phyloP scores from a whole-genome alignment of 2,329 filamentous ascomycete genomes.

The Paraconiothyrium sp. region DNA sequence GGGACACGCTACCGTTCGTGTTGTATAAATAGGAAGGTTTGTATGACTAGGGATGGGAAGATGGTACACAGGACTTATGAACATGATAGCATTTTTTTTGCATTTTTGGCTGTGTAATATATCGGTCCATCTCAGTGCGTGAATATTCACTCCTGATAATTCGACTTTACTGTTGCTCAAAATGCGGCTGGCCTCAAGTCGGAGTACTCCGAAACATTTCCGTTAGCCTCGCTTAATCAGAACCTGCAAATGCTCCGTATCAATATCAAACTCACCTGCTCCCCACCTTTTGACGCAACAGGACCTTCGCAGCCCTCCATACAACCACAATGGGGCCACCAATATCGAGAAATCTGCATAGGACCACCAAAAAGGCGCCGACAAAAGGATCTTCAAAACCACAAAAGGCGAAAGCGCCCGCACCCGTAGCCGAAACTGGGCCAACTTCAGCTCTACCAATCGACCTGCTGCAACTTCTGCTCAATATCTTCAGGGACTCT shows the following conservation, averaged over 20 bases:
- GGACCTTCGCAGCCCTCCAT: background rate
- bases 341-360: background rate
- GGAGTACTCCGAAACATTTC: constrained; percentile 14
- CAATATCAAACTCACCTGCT: background rate
- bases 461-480: constrained; percentile 72
- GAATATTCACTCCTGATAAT: too few relatives aligned
- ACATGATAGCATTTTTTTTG: background rate
- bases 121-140: too few relatives aligned
- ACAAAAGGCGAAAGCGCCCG: constrained; percentile 22
- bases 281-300: background rate
- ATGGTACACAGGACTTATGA: background rate
- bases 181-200: too few relatives aligned
- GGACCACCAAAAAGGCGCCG: constrained; percentile 19
- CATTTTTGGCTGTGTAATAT: too few relatives aligned
- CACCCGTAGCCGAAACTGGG: constrained; percentile 17
- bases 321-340: background rate
- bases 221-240: constrained; percentile 7
- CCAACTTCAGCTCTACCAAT: constrained; percentile 52
- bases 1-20: too few relatives aligned
- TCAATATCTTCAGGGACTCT: constrained; percentile 76
- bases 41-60: background rate
- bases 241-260: background rate
- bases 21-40: background rate
- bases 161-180: too few relatives aligned
- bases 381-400: constrained; percentile 18